These are phyloP conservation scores for Rhizopus microsporus DNA, from an alignment of 371 early-diverging fungal genomes.

Conservation along the genomic window DNA sequence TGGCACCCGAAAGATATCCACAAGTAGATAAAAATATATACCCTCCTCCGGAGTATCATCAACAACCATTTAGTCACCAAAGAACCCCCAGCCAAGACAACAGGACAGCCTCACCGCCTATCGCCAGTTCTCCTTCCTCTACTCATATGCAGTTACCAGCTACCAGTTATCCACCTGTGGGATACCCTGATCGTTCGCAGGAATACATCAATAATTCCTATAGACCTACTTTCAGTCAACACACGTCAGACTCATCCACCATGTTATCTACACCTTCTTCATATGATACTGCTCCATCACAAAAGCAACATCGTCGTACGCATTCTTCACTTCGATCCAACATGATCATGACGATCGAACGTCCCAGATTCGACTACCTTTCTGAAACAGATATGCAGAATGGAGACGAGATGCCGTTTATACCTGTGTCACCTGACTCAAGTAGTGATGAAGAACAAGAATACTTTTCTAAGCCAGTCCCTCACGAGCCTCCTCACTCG, in stretches of 20 bases:
- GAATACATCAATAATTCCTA: slow-evolving; percentile 23
- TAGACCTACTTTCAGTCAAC: slow-evolving; percentile 15
- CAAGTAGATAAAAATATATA: slow-evolving; percentile 14
- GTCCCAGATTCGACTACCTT: slow-evolving; percentile 19
- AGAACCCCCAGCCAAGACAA: slow-evolving; percentile 7
- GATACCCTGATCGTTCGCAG: slow-evolving; percentile 23
- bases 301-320: background rate
- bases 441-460: slow-evolving; percentile 24
- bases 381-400: slow-evolving; percentile 12
- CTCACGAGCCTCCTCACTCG: background rate
- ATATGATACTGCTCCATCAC: background rate
- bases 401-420: slow-evolving; percentile 27
- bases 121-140: slow-evolving; percentile 10
- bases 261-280: slow-evolving; percentile 8
- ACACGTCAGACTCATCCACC: slow-evolving; percentile 9
- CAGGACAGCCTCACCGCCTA: slow-evolving; percentile 6
- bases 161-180: slow-evolving; percentile 16
- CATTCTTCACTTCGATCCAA: slow-evolving; percentile 21
- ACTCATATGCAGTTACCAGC: slow-evolving; percentile 2
- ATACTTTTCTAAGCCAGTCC: slow-evolving; percentile 4
- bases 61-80: background rate
- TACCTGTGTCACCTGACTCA: slow-evolving; percentile 35
- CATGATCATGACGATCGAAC: slow-evolving; percentile 28
- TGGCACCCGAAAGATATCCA: slow-evolving; percentile 16
- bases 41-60: slow-evolving; percentile 18